Percentiles rank a stretch among this genome's conserved stretches.
phyloP scores from a whole-genome alignment of 1,284 basidiomycete genomes.

The Leccinum ponderosum region DNA sequence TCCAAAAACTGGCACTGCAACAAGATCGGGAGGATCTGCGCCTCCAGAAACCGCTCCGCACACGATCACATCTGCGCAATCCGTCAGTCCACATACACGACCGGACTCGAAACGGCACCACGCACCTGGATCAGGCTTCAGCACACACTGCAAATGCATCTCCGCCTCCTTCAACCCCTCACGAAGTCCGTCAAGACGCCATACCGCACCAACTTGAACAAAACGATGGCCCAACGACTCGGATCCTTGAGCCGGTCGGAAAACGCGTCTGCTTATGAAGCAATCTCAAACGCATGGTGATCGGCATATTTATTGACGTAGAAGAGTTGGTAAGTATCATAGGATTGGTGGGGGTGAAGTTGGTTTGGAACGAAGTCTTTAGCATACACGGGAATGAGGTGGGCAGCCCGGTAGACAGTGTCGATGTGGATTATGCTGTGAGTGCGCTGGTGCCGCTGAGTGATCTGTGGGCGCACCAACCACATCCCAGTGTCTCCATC shows the following conservation, averaged over 20 bases:
- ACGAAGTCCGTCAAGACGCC: background rate
- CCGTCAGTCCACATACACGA: background rate
- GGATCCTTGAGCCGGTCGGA: too few species aligned
- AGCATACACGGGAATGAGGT: background rate
- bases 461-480: background rate
- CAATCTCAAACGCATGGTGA: background rate
- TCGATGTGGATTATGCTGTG: background rate
- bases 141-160: background rate
- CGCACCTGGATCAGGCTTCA: background rate
- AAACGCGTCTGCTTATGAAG: background rate
- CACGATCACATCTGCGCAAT: background rate
- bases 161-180: background rate
- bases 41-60: slow-evolving; percentile 59
- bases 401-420: background rate
- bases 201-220: background rate
- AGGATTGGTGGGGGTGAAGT: background rate
- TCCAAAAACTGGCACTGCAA: slow-evolving; percentile 88
- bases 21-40: slow-evolving; percentile 74
- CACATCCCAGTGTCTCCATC: background rate
- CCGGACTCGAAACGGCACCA: background rate
- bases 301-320: background rate
- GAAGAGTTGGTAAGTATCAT: background rate
- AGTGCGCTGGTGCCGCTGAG: background rate
- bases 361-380: background rate
- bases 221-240: too few species aligned